These are phyloP conservation scores for Vitis vinifera DNA, from an alignment of 164 flowering plant genomes.

Conservation along the genomic window DNA sequence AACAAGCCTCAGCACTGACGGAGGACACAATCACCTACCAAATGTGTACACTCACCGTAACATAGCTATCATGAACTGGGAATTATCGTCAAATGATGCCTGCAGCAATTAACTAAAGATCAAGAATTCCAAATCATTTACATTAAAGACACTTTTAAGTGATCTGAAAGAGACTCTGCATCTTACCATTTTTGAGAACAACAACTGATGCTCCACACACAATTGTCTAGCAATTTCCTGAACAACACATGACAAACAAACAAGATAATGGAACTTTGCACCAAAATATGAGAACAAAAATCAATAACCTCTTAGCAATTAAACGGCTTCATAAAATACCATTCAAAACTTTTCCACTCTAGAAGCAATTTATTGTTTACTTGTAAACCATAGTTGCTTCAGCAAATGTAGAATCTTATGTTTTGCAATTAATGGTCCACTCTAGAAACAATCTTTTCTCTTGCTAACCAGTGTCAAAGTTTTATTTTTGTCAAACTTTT, in stretches of 20 bases:
- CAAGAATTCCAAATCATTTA: constrained; percentile 5
- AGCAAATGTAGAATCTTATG: no score
- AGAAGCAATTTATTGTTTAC: no score
- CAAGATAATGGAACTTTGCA: not conserved
- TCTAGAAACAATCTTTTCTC: no score
- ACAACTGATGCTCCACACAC: constrained; percentile 79
- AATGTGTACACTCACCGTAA: constrained; percentile 55
- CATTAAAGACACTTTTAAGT: constrained; percentile 7
- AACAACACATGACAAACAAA: constrained; percentile 15
- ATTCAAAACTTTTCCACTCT: no score
- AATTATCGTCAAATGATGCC: constrained; percentile 97
- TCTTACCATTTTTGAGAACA: constrained; percentile 85
- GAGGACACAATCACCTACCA: not conserved
- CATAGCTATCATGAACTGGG: constrained; percentile 82
- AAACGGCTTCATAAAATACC: not conserved
- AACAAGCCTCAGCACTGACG: no score
- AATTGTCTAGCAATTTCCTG: constrained; percentile 96
- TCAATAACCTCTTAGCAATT: no score
- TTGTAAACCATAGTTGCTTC: no score
- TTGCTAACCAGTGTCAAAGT: no score
- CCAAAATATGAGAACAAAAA: not conserved
- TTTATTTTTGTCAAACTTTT: no score
- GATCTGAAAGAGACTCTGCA: constrained; percentile 7
- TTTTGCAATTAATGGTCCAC: no score
- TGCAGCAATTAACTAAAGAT: constrained; percentile 24